Conservation (phyloP, 805 yeast species). For the Yamadazyma ubonensis region DNA sequence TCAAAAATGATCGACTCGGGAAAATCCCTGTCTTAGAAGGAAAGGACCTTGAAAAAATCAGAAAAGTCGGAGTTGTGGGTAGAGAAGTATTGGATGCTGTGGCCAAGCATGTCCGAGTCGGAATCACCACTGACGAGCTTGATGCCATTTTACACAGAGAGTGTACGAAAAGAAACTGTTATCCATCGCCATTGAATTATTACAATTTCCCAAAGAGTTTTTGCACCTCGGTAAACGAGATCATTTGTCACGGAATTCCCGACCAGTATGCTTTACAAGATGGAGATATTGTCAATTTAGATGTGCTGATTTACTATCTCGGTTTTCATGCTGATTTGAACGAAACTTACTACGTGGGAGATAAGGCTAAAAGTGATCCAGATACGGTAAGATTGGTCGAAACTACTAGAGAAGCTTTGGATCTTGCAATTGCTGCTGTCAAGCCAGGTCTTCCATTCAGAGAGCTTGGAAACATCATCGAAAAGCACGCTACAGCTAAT, state of each 20-base stretch:
- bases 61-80: conserved; percentile 71
- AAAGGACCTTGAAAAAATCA: conserved; percentile 72
- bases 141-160: conserved; percentile 86
- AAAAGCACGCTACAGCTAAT: conserved; percentile 76
- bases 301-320: conserved; percentile 77
- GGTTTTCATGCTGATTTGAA: conserved; percentile 95
- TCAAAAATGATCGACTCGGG: conserved; percentile 64
- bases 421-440: conserved; percentile 76
- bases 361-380: conserved; percentile 72
- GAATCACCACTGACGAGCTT: conserved; percentile 89
- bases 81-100: conserved; percentile 89
- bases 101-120: conserved; percentile 80
- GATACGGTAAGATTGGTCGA: conserved; percentile 89
- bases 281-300: conserved; percentile 93
- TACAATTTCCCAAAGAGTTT: conserved; percentile 89
- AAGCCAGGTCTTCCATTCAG: conserved; percentile 92
- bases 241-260: conserved; percentile 96
- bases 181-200: conserved; percentile 94
- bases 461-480: conserved; percentile 82
- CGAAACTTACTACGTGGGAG: conserved; percentile 96
- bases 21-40: conserved; percentile 61
- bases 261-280: conserved; percentile 83
- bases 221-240: conserved; percentile 93
- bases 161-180: conserved; percentile 82
- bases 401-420: conserved; percentile 79